These are phyloP conservation scores for Chamaecyparis obtusa DNA, from an alignment of 75 land plant species.

Conservation along the genomic window DNA sequence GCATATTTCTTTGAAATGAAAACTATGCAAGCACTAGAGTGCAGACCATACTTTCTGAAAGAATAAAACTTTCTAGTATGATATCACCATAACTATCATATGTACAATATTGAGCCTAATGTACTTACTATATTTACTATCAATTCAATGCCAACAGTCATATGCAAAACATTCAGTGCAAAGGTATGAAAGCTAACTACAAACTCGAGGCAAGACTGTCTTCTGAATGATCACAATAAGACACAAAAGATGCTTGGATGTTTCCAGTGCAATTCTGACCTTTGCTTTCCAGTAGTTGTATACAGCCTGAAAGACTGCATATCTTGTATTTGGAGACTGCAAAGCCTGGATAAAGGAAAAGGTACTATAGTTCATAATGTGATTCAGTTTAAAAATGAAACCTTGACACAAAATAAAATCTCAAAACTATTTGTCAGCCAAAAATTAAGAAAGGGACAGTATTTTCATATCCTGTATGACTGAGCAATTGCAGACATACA, in stretches of 20 bases:
- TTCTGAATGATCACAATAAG: neutral
- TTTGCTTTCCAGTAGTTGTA: conserved; percentile 89
- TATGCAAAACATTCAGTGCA: neutral
- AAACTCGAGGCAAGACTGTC: neutral
- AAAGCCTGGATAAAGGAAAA: conserved; percentile 48
- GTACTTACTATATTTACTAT: neutral
- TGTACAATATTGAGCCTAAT: neutral
- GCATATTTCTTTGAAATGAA: neutral
- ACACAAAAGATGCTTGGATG: neutral
- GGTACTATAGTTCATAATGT: neutral
- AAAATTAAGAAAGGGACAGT: neutral
- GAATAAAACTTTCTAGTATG: neutral
- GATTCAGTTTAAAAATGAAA: neutral
- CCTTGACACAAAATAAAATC: neutral
- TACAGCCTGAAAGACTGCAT: conserved; percentile 69
- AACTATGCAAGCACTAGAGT: neutral
- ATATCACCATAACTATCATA: neutral
- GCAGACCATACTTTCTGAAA: neutral
- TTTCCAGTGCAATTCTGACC: conserved; percentile 35
- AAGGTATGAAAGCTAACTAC: neutral
- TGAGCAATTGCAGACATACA: neutral
- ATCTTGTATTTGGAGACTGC: conserved; percentile 39
- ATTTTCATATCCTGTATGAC: neutral
- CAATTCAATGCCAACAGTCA: neutral
- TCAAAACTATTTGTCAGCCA: neutral